Evolutionary conservation across 208 protist species (phyloP).

Genomic region (Angomonas deanei): DNA sequence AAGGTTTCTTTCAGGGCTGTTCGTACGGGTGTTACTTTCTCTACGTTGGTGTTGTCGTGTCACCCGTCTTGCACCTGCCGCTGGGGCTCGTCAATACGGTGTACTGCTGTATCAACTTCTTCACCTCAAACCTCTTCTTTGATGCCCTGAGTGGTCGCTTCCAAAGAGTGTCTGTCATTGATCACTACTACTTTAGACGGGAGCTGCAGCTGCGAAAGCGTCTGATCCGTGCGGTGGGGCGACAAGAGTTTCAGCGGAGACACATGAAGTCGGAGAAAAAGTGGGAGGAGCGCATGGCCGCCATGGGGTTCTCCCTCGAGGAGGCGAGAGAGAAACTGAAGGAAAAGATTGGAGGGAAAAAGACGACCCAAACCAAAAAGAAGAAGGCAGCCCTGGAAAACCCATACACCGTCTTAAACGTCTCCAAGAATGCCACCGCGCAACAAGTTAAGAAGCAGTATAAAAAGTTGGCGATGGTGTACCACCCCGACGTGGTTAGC

Average conservation of each 20-base stretch:
- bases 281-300: slow-evolving; percentile 47
- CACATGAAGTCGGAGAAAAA: slow-evolving; percentile 49
- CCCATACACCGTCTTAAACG: slow-evolving; percentile 72
- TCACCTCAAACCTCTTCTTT: slow-evolving; percentile 62
- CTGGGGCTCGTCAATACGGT: slow-evolving; percentile 57
- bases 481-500: slow-evolving; percentile 71
- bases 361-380: slow-evolving; percentile 9
- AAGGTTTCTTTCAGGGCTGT: slow-evolving; percentile 14
- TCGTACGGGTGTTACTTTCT: slow-evolving; percentile 35
- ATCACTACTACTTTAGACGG: slow-evolving; percentile 32
- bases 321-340: slow-evolving; percentile 16
- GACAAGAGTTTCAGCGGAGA: slow-evolving; percentile 65
- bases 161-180: slow-evolving; percentile 48
- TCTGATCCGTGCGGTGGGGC: slow-evolving; percentile 63
- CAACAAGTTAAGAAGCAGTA: slow-evolving; percentile 77
- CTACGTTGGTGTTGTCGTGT: slow-evolving; percentile 57
- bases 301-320: slow-evolving; percentile 80
- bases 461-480: slow-evolving; percentile 84
- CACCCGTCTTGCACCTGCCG: slow-evolving; percentile 59
- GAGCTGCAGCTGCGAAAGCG: slow-evolving; percentile 64
- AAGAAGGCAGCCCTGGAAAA: slow-evolving; percentile 16
- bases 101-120: slow-evolving; percentile 54
- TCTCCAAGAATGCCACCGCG: slow-evolving; percentile 51
- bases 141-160: slow-evolving; percentile 67
- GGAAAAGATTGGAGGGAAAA: background rate